Percentiles rank a stretch among this genome's conserved stretches.
Conservation (phyloP, 441 rosid species). For the Mallotus repandus region DNA sequence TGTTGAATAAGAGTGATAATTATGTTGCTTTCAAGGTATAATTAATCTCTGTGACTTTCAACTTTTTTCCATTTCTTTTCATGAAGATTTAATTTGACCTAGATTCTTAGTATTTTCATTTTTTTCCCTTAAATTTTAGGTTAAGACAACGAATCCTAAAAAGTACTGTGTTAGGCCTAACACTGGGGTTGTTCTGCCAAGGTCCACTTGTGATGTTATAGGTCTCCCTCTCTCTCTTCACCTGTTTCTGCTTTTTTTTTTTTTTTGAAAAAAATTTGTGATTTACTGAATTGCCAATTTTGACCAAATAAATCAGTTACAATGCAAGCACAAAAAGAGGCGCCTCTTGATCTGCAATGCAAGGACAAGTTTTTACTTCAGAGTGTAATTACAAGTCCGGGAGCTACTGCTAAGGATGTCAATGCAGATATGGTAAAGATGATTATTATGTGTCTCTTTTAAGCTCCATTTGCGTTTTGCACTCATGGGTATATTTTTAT, state of each 20-base stretch:
- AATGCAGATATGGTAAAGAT: constrained; percentile 62
- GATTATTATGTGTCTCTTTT: not conserved
- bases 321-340: constrained; percentile 92
- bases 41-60: not conserved
- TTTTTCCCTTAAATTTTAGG: constrained; percentile 34
- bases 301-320: constrained; percentile 47
- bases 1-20: constrained; percentile 59
- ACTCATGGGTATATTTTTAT: constrained; percentile 1
- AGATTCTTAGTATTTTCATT: not conserved
- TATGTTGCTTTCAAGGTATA: constrained; percentile 80
- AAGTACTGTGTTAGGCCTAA: constrained; percentile 86
- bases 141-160: constrained; percentile 82
- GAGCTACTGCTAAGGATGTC: constrained; percentile 53
- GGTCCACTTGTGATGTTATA: constrained; percentile 62
- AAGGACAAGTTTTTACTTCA: constrained; percentile 89
- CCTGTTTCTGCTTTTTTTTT: not conserved
- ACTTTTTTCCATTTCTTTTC: not conserved
- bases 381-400: constrained; percentile 61
- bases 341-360: constrained; percentile 82
- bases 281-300: not conserved
- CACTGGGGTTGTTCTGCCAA: constrained; percentile 67
- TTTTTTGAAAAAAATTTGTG: not conserved
- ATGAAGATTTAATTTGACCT: not conserved
- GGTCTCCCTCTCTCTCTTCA: constrained; percentile 36
- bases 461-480: not conserved